Evolutionary conservation across 2,329 filamentous ascomycete genomes (phyloP).

Genomic region (Monilinia vaccinii-corymbosi): DNA sequence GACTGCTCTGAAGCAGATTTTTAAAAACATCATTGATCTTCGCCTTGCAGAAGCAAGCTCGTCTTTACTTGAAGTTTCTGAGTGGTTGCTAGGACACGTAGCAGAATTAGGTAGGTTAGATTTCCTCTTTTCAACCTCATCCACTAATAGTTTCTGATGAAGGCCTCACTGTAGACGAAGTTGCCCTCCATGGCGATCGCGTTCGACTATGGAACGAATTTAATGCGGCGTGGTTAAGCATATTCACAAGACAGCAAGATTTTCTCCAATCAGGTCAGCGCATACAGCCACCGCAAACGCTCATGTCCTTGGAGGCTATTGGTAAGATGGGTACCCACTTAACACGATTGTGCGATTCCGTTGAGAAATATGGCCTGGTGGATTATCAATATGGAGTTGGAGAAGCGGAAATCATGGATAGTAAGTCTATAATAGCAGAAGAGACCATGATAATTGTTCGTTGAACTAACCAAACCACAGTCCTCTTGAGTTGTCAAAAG

Average conservation of each 20-base stretch:
- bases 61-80: conserved; percentile 51
- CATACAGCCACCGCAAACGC: conserved; percentile 38
- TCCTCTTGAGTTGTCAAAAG: conserved; percentile 44
- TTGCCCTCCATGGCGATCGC: conserved; percentile 63
- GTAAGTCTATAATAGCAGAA: not conserved
- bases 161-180: conserved; percentile 82
- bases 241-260: conserved; percentile 78
- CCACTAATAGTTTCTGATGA: conserved; percentile 32
- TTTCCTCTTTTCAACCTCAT: conserved; percentile 23
- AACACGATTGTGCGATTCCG: conserved; percentile 70
- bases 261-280: conserved; percentile 39
- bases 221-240: conserved; percentile 81
- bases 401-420: conserved; percentile 74
- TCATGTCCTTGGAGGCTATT: conserved; percentile 61
- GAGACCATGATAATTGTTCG: not conserved
- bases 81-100: conserved; percentile 58
- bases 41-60: conserved; percentile 49
- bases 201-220: conserved; percentile 89
- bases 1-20: conserved; percentile 50
- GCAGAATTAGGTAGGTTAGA: conserved; percentile 53
- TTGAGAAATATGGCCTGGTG: conserved; percentile 87
- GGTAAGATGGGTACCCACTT: conserved; percentile 76
- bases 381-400: conserved; percentile 97
- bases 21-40: conserved; percentile 51
- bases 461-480: conserved; percentile 27